phyloP scores from a whole-genome alignment of 2,329 filamentous ascomycete genomes.

The Neofusicoccum umdonicola region DNA sequence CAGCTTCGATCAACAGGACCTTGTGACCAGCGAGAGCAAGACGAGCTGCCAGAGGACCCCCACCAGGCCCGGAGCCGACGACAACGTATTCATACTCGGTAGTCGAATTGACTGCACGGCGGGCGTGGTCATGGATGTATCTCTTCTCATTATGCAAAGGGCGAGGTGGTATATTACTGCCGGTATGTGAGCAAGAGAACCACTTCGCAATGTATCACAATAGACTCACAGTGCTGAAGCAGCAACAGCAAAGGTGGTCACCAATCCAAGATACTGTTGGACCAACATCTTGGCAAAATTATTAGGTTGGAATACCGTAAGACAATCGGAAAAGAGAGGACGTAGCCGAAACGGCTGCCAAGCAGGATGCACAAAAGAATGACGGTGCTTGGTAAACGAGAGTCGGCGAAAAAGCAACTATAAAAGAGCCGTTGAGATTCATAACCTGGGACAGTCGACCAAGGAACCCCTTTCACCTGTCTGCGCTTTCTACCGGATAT shows the following conservation, averaged over 20 bases:
- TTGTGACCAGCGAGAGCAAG: conserved; percentile 59
- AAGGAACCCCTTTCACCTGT: not conserved
- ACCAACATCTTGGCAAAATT: not conserved
- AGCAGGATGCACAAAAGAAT: not conserved
- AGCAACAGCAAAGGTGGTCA: not conserved
- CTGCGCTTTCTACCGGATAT: not conserved
- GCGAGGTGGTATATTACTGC: not conserved
- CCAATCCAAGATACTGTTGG: not conserved
- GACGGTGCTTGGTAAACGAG: not conserved
- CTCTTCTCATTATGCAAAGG: not conserved
- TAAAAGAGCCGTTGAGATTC: not conserved
- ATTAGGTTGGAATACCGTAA: not conserved
- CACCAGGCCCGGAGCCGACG: conserved; percentile 60
- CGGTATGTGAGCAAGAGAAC: not conserved
- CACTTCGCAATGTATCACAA: not conserved
- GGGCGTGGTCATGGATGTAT: not conserved
- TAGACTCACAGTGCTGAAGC: not conserved
- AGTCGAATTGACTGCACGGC: not conserved
- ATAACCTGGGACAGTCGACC: no score
- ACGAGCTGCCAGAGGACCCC: conserved; percentile 57
- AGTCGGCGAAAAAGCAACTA: not conserved
- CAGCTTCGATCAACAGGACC: conserved; percentile 60
- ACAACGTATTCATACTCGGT: conserved; percentile 59
- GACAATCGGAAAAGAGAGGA: not conserved
- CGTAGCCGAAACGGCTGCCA: not conserved